phyloP scores from a whole-genome alignment of 2,329 filamentous ascomycete genomes.

The Alternaria sp. region DNA sequence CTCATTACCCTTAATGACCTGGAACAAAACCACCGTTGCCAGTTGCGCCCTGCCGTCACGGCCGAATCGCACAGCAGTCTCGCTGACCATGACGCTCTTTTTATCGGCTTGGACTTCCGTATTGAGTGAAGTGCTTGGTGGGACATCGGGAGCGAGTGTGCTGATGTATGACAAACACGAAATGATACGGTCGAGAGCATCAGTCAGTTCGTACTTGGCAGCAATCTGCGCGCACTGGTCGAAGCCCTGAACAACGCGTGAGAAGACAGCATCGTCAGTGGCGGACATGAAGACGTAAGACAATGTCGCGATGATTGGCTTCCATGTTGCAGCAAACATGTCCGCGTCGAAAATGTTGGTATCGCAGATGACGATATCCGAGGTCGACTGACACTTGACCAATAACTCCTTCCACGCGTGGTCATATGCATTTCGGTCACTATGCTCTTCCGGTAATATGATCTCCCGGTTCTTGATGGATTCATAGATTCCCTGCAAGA shows the following conservation, averaged over 20 bases:
- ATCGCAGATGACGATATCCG: conserved; percentile 78
- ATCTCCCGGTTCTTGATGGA: conserved; percentile 94
- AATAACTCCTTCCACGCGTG: conserved; percentile 97
- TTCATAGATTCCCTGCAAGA: conserved; percentile 85
- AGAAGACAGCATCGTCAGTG: conserved; percentile 94
- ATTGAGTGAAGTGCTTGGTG: conserved; percentile 86
- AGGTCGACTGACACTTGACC: conserved; percentile 79
- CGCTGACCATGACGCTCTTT: conserved; percentile 97
- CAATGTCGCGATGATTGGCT: conserved; percentile 89
- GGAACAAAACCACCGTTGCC: conserved; percentile 93
- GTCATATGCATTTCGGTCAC: conserved; percentile 95
- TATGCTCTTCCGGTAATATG: conserved; percentile 95
- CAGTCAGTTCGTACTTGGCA: conserved; percentile 79
- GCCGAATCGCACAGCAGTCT: conserved; percentile 94
- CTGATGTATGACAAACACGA: conserved; percentile 91
- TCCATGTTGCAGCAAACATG: conserved; percentile 97
- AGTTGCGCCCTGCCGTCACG: conserved; percentile 92
- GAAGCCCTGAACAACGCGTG: conserved; percentile 90
- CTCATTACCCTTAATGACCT: conserved; percentile 87
- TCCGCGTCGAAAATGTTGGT: conserved; percentile 97
- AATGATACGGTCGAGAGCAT: conserved; percentile 91
- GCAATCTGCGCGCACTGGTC: conserved; percentile 96
- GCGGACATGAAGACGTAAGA: conserved; percentile 99
- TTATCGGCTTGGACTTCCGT: conserved; percentile 94
- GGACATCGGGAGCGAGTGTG: conserved; percentile 77